Conservation (phyloP, 495 filamentous ascomycete genomes). For the Recurvomyces mirabilis region DNA sequence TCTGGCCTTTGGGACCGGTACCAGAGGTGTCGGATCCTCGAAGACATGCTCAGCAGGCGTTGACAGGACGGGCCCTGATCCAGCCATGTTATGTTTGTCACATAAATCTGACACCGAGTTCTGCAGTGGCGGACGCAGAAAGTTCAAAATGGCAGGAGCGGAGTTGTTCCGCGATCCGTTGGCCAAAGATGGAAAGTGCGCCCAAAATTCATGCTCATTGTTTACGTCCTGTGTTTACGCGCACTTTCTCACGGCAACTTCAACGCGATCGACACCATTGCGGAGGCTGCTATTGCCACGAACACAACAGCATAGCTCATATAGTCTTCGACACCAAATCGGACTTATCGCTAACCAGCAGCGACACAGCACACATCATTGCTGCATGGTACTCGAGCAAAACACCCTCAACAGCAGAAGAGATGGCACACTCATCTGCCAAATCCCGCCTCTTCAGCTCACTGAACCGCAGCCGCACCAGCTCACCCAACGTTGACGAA, state of each 20-base stretch:
- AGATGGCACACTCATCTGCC: conserved; percentile 4
- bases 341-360: conserved; percentile 3
- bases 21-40: conserved; percentile 42
- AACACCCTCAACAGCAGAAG: background rate
- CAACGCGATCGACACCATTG: background rate
- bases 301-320: no score
- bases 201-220: no score
- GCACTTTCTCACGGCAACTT: conserved; percentile 2
- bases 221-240: conserved; percentile 11
- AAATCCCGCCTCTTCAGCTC: conserved; percentile 13
- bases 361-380: conserved; percentile 1
- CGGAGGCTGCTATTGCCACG: conserved; percentile 1
- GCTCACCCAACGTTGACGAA: conserved; percentile 8
- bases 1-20: conserved; percentile 13
- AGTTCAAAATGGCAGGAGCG: background rate
- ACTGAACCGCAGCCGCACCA: conserved; percentile 7
- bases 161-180: background rate
- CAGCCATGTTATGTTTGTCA: background rate
- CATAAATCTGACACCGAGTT: background rate
- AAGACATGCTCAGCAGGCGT: conserved; percentile 77
- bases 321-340: no score
- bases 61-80: conserved; percentile 61
- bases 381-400: background rate
- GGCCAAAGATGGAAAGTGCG: no score
- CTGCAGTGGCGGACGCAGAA: no score